Evolutionary conservation across 2,329 filamentous ascomycete genomes (phyloP), one percentile per base, ranked within the genome.

Genomic region (Sordariomycetes sp.): DNA sequence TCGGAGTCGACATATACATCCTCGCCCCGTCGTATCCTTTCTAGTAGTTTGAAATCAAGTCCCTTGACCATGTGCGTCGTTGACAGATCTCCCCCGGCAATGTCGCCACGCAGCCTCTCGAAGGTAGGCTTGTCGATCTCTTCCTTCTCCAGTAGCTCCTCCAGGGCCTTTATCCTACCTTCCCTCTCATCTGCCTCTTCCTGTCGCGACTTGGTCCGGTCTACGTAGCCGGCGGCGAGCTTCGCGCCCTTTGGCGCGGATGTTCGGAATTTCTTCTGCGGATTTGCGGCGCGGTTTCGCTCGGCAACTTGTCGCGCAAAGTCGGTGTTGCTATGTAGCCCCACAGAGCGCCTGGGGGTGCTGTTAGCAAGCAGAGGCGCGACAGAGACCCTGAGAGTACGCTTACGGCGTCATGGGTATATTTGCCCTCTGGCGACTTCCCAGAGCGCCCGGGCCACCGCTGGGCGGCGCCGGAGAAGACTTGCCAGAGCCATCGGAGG

Each of bases 401-500:
- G 77, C 85, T 66, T 79, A 91, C 87, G 93, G 93, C 54, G 93
- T 97, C 93, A 97, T 97, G 59, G 90, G 90, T 61, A 96, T 93
- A 71, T 83, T 93, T 37, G 88, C 82, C 63, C 85, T 84, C 72
- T 88, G 85, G 66, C 88, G 82, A 59, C 90, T 94, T 24, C 91
- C 91, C 59, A 96, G 78, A 4, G 83, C 73, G 54, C 75, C 73
- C 53, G 78, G 73, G 34, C 59, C 64, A 50, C 61, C 62, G 12
- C 65, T 61, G 58, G 63, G 64, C 60, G 64, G 60, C 64, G 63
- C 62, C 57, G 64, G 66, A 16, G 80, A 76, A 54, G 74, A 68
- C 62, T 75, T 79, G 76, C 80, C 71, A 68, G 71, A 72, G 60
- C 70, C 59, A 64, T 71, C 60, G 61, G 69, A 65, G 34, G 71